Conservation (phyloP, 2,329 filamentous ascomycete genomes). For the Thelonectria blattea region DNA sequence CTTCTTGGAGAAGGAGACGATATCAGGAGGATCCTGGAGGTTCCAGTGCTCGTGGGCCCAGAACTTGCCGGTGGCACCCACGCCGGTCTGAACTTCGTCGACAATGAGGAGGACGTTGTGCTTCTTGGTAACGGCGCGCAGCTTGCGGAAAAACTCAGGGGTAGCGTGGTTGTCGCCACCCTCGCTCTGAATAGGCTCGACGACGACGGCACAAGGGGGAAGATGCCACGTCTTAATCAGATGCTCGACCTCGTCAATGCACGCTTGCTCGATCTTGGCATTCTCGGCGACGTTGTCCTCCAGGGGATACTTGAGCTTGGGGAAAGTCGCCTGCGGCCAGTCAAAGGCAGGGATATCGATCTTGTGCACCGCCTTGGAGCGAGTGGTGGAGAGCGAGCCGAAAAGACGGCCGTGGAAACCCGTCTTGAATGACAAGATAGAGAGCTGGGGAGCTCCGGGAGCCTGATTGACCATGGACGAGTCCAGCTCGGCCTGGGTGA, state of each 20-base stretch:
- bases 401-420: conserved; percentile 92
- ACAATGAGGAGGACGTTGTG: conserved; percentile 86
- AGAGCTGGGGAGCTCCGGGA: conserved; percentile 77
- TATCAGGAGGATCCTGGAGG: conserved; percentile 79
- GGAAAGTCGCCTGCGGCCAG: conserved; percentile 92
- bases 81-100: conserved; percentile 92
- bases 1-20: conserved; percentile 96
- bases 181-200: conserved; percentile 93
- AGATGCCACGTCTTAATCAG: conserved; percentile 80
- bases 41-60: conserved; percentile 98
- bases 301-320: conserved; percentile 83
- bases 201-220: conserved; percentile 79
- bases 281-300: conserved; percentile 82
- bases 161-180: conserved; percentile 95
- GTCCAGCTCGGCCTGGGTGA: conserved; percentile 76
- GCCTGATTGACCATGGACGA: conserved; percentile 80
- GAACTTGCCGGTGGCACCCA: conserved; percentile 92
- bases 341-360: conserved; percentile 93
- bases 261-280: conserved; percentile 78
- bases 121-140: conserved; percentile 79
- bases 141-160: conserved; percentile 82
- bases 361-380: conserved; percentile 94
- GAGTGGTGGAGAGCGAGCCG: conserved; percentile 84
- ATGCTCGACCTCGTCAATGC: conserved; percentile 82
- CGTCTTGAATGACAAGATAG: conserved; percentile 87